phyloP scores from a whole-genome alignment of 192 early-diverging fungal genomes.

The Backusella tuberculispora region DNA sequence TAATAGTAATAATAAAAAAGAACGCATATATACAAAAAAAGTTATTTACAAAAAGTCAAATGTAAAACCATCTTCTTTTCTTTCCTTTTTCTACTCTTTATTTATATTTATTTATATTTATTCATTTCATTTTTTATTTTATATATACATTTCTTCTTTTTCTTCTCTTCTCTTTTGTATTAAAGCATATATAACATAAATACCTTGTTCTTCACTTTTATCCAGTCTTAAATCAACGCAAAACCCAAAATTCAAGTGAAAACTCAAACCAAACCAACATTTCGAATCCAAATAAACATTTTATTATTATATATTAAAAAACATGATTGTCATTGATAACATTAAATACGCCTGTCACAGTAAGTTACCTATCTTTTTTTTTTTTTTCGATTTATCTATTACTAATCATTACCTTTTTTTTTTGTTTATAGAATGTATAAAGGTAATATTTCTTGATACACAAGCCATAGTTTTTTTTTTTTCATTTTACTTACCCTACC shows the following conservation, averaged over 20 bases:
- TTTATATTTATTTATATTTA: background rate
- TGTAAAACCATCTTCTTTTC: background rate
- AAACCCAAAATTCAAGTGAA: too few species aligned
- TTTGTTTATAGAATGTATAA: conserved; percentile 21
- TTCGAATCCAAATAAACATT: background rate
- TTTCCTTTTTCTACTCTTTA: background rate
- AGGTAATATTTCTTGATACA: conserved; percentile 2
- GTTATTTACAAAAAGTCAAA: background rate
- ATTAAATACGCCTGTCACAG: conserved; percentile 25
- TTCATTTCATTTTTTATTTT: background rate
- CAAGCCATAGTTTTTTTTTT: background rate
- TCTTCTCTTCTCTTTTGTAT: too few species aligned
- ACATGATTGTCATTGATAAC: conserved; percentile 23
- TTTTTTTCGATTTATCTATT: background rate
- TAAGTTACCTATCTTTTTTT: background rate
- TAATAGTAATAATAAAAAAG: too few species aligned
- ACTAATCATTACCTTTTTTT: background rate
- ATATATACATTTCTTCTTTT: background rate
- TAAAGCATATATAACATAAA: too few species aligned
- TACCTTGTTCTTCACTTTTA: too few species aligned
- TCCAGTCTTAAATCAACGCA: too few species aligned
- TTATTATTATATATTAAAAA: background rate
- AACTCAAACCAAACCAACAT: too few species aligned
- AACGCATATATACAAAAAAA: background rate
- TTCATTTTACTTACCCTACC: background rate